Evolutionary conservation across 176 grass and related monocot genomes (phyloP).

Genomic region (Oryza officinalis): DNA sequence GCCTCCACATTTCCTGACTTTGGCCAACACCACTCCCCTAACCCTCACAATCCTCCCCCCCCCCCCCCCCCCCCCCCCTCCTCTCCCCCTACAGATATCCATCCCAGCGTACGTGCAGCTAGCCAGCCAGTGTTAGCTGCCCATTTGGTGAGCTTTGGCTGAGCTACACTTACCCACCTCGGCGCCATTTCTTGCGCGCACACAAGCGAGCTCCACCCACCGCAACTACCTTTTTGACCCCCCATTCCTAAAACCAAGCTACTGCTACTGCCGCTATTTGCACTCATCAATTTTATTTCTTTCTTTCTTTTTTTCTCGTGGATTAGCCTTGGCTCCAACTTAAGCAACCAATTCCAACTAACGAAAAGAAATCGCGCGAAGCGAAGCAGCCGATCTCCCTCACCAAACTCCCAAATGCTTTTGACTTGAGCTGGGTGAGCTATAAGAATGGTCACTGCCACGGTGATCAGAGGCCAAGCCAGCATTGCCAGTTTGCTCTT

Average conservation of each 20-base stretch:
- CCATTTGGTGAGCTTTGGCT: constrained; percentile 57
- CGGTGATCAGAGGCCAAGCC: neutral
- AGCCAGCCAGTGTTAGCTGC: constrained; percentile 42
- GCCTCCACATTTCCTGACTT: neutral
- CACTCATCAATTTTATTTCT: neutral
- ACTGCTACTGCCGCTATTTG: neutral
- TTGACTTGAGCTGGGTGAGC: constrained; percentile 20
- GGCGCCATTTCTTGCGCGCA: constrained; percentile 29
- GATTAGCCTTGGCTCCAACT: neutral
- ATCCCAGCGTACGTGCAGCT: neutral
- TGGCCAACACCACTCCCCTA: neutral
- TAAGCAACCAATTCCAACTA: constrained; percentile 43
- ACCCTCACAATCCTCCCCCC: neutral
- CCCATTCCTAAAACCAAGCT: constrained; percentile 57
- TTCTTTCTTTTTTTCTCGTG: neutral
- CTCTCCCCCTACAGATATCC: neutral
- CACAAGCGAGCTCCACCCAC: constrained; percentile 38
- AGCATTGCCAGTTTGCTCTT: neutral
- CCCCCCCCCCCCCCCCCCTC: no score
- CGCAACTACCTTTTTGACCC: constrained; percentile 57
- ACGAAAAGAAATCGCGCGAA: constrained; percentile 32
- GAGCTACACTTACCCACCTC: constrained; percentile 51
- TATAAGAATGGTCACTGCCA: constrained; percentile 48
- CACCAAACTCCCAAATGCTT: constrained; percentile 23
- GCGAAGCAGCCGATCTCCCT: constrained; percentile 44